Evolutionary conservation across 1,139 yeast genomes (phyloP), one percentile per base, ranked within the genome.

Genomic region (Protomyces inouyei): DNA sequence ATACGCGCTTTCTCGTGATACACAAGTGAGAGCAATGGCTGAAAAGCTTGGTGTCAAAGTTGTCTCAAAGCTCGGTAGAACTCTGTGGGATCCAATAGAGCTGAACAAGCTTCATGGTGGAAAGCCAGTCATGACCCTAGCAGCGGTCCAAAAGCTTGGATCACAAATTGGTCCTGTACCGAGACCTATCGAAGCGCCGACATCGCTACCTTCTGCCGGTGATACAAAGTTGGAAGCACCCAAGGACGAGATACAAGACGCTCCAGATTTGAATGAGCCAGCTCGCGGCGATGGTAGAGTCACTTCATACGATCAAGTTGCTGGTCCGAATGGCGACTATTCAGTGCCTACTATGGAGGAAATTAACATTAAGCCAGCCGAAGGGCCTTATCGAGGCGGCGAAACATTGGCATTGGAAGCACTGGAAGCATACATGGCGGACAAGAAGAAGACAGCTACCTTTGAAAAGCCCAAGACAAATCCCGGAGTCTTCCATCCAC

Each of bases 401-500:
- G 64, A 60, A 23, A 46, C 37, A 4, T 2, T 36, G 10, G 64
- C 64, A 8, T 53, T 53, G 8, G 53, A 23, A 21, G 23, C 38
- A 10, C 55, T 60, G 8, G 51, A 40, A 23, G 51, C 37, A 5
- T 60, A 60, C 40, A 38, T 55, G 52, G 60, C 48, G 12, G 64
- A 60, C 52, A 55, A 60, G 43, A 38, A 54, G 35, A 45, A 60
- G 48, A 55, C 60, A 4, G 64, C 64, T 25, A 54, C 60, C 8
- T 60, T 60, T 35, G 64, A 60, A 40, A 60, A 60, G 55, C 64
- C 64, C 10, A 60, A 60, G 52, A 60, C 64, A 36, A 55, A 54
- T 54, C 64, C 64, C 3, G 57, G 57, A 6, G 55, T 36, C n/a
- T 60, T 60, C 25, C 52, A 53, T 37, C 64, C 64, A n/a, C 64